Conservation (phyloP, 257 asterid species). For the Thymus quinquecostatus region DNA sequence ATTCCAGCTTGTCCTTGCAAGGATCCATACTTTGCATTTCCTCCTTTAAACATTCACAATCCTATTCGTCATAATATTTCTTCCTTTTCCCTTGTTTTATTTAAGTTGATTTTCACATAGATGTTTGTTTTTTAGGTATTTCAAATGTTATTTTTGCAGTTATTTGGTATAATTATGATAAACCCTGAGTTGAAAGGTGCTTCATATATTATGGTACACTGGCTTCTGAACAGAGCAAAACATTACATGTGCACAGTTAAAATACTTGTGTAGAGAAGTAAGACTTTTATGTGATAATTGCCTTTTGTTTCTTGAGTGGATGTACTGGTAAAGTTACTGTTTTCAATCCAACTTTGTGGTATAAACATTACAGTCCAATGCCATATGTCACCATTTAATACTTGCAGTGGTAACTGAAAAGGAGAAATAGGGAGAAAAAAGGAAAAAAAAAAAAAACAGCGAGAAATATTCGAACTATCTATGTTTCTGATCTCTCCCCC, state of each 20-base stretch:
- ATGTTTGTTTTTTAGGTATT: too few relatives aligned
- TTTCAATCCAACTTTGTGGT: neutral
- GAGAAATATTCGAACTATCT: conserved; percentile 5
- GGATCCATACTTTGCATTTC: neutral
- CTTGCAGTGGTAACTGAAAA: neutral
- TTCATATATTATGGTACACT: too few relatives aligned
- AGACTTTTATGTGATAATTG: neutral
- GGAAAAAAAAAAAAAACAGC: neutral
- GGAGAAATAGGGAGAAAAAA: neutral
- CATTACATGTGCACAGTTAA: neutral
- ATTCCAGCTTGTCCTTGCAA: neutral
- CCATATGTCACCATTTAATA: neutral
- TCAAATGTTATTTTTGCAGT: too few relatives aligned
- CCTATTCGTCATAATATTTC: too few relatives aligned
- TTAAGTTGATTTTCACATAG: too few relatives aligned
- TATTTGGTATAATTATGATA: neutral
- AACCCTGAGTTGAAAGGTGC: neutral
- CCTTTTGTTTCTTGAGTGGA: conserved; percentile 22
- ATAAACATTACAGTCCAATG: neutral
- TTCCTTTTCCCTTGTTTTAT: too few relatives aligned
- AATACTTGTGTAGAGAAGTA: neutral
- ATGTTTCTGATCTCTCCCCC: conserved; percentile 7
- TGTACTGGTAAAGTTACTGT: conserved; percentile 13
- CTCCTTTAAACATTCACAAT: neutral
- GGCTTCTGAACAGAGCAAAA: neutral